Evolutionary conservation across 2,329 filamentous ascomycete species (phyloP).

Genomic region (Aspergillus sp.): DNA sequence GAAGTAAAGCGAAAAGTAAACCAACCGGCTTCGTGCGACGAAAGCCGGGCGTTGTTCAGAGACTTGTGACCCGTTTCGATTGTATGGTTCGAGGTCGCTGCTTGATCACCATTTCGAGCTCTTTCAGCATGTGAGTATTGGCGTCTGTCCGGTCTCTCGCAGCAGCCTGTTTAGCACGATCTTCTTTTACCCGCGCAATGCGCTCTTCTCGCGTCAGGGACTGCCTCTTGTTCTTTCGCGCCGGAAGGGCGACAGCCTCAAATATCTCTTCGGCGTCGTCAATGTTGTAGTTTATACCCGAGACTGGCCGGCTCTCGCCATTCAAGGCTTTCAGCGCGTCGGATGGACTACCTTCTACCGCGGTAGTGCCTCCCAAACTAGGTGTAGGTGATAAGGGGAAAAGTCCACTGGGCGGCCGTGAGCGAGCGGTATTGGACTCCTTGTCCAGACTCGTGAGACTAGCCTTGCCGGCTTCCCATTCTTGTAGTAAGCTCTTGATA

Average conservation of each 20-base stretch:
- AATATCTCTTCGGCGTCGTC: slow-evolving; percentile 74
- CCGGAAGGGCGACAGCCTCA: slow-evolving; percentile 79
- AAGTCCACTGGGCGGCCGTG: slow-evolving; percentile 51
- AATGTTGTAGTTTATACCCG: slow-evolving; percentile 27
- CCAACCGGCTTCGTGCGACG: neutral
- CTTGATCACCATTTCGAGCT: slow-evolving; percentile 86
- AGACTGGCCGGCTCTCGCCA: slow-evolving; percentile 56
- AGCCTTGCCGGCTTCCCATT: slow-evolving; percentile 87
- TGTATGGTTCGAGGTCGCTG: slow-evolving; percentile 46
- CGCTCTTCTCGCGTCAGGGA: slow-evolving; percentile 80
- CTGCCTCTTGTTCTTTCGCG: slow-evolving; percentile 61
- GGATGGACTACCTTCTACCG: slow-evolving; percentile 58
- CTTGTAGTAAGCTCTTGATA: slow-evolving; percentile 73
- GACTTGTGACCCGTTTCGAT: slow-evolving; percentile 45
- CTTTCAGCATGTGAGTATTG: slow-evolving; percentile 84
- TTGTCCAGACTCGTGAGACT: slow-evolving; percentile 80
- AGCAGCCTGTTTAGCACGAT: slow-evolving; percentile 71
- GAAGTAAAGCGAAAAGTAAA: neutral
- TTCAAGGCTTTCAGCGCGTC: slow-evolving; percentile 77
- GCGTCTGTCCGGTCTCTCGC: slow-evolving; percentile 74
- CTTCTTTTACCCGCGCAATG: slow-evolving; percentile 82
- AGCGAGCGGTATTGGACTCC: slow-evolving; percentile 66
- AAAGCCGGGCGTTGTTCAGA: slow-evolving; percentile 28
- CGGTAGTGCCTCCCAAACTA: slow-evolving; percentile 47
- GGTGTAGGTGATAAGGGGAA: slow-evolving; percentile 47